Percentiles rank a stretch among this genome's conserved stretches.
phyloP scores from a whole-genome alignment of 306 rosid species.

The Casuarina cunninghamiana region DNA sequence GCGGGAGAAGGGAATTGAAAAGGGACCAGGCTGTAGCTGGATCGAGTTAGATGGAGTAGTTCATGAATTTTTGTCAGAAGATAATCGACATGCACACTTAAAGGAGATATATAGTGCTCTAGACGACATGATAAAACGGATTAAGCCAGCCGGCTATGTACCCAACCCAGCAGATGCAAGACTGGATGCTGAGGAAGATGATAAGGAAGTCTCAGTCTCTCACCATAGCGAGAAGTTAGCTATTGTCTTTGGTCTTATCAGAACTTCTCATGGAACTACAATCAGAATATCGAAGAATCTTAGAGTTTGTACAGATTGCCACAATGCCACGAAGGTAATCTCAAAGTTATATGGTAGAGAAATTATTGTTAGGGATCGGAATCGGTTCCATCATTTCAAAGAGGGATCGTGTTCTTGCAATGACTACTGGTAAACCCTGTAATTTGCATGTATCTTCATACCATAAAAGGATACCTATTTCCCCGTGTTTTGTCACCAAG shows the following conservation, averaged over 20 bases:
- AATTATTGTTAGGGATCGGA: slow-evolving; percentile 56
- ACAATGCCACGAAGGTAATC: slow-evolving; percentile 57
- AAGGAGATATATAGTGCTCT: slow-evolving; percentile 50
- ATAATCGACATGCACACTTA: slow-evolving; percentile 43
- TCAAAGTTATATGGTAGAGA: slow-evolving; percentile 52
- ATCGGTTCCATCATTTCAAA: slow-evolving; percentile 62
- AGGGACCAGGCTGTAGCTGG: slow-evolving; percentile 62
- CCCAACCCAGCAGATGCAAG: slow-evolving; percentile 55
- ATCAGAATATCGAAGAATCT: slow-evolving; percentile 59
- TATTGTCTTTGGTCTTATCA: slow-evolving; percentile 57
- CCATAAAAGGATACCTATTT: not conserved
- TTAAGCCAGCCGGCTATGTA: slow-evolving; percentile 50
- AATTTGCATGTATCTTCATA: not conserved
- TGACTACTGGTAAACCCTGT: slow-evolving; percentile 51
- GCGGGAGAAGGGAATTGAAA: slow-evolving; percentile 48
- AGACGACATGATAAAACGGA: slow-evolving; percentile 53
- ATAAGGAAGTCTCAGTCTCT: slow-evolving; percentile 49
- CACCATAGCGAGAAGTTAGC: slow-evolving; percentile 78
- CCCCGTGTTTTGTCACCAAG: not conserved
- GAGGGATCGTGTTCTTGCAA: slow-evolving; percentile 65
- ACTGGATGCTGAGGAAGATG: slow-evolving; percentile 67
- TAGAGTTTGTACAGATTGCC: slow-evolving; percentile 60
- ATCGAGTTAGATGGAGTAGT: slow-evolving; percentile 56
- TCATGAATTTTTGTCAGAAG: slow-evolving; percentile 64
- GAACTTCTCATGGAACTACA: slow-evolving; percentile 45